A percentile compares a stretch with the other conserved stretches of the same genome.
These are phyloP conservation scores for Xylariaceae sp. DNA, from an alignment of 2,329 filamentous ascomycete species.

Conservation along the genomic window DNA sequence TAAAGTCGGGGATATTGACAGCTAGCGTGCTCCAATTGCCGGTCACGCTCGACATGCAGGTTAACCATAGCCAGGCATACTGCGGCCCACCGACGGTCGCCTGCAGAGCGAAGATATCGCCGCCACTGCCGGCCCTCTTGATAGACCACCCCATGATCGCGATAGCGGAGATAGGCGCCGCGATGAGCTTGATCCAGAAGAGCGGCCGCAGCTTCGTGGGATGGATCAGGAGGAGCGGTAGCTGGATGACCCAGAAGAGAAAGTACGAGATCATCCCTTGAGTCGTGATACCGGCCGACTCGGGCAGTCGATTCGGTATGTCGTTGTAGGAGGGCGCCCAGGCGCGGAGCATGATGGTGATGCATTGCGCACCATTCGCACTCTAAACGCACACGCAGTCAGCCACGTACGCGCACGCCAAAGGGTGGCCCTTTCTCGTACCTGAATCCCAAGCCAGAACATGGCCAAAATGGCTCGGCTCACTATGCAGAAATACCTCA, in stretches of 20 bases:
- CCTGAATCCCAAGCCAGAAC: slow-evolving; percentile 63
- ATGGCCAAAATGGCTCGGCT: slow-evolving; percentile 49
- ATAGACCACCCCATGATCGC: slow-evolving; percentile 67
- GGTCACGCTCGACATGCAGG: slow-evolving; percentile 50
- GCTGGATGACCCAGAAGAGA: slow-evolving; percentile 52
- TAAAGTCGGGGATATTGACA: slow-evolving; percentile 59
- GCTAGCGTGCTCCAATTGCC: slow-evolving; percentile 47
- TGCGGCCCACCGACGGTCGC: slow-evolving; percentile 44
- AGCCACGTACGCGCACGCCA: slow-evolving; percentile 35
- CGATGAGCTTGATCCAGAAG: slow-evolving; percentile 52
- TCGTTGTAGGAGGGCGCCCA: slow-evolving; percentile 59
- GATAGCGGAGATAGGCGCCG: slow-evolving; percentile 61
- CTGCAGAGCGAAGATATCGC: slow-evolving; percentile 40
- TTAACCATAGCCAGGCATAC: slow-evolving; percentile 56
- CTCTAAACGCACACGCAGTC: slow-evolving; percentile 47
- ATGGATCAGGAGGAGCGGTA: slow-evolving; percentile 37
- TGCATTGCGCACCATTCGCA: slow-evolving; percentile 59
- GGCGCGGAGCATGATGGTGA: slow-evolving; percentile 47
- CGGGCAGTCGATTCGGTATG: slow-evolving; percentile 55
- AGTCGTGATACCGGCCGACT: slow-evolving; percentile 54
- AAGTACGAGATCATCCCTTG: slow-evolving; percentile 54
- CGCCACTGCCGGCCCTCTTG: slow-evolving; percentile 56
- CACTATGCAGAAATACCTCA: slow-evolving; percentile 44
- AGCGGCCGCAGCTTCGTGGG: slow-evolving; percentile 43
- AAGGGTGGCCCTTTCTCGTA: slow-evolving; percentile 23